Base-by-base conservation (phyloP, 2,329 filamentous ascomycete genomes). In the Tolypocladium ophioglossoides region DNA sequence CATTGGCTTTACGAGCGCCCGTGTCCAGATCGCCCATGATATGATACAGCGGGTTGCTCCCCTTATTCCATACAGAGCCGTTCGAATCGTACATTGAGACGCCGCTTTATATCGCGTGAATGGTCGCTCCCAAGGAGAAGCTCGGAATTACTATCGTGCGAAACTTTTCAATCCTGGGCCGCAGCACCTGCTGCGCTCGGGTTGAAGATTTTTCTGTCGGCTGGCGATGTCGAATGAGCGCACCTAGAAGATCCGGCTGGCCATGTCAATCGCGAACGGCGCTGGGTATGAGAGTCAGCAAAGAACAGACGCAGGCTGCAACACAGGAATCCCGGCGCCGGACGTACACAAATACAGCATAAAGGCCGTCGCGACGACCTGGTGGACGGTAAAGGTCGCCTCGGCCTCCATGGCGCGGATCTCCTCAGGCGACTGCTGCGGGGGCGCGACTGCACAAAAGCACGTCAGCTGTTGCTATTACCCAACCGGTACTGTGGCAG, bases 271-370 rank as follows among this genome's bases (percentile, higher is more conserved):
- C 59, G 78, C 74, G 63, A 83, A 84, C 52, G 80, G 80, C 54
- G 79, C 81, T 84, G 37, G 14, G n/a, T 5, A 16, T 3, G 18
- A 38, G 20, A 37, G 41, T 64, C 54, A 63, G 59, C 35, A 24
- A 35, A 6, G 11, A 53, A 18, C 30, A 24, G 34, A 40, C 41
- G 30, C 54, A 32, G 11, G 38, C 7, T n/a, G 22, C 30, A 10
- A 6, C 3, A 3, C 35, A 38, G 18, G 22, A 20, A 35, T 12
- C n/a, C 20, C 27, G 4, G n/a, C 20, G 18, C 22, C 18, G 3
- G 10, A 68, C 86, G 55, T 82, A 94, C 89, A 89, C 57, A 94
- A 73, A 68, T 92, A 92, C 50, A 94, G 78, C 51, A 87, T 70
- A 40, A 85, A 75, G 58, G 84, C 84, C 18, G 83, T 82, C 40